A percentile compares a stretch with the other conserved stretches of the same genome.
Conservation (phyloP, 2,329 filamentous ascomycete species). For the Cytospora paraplurivora region DNA sequence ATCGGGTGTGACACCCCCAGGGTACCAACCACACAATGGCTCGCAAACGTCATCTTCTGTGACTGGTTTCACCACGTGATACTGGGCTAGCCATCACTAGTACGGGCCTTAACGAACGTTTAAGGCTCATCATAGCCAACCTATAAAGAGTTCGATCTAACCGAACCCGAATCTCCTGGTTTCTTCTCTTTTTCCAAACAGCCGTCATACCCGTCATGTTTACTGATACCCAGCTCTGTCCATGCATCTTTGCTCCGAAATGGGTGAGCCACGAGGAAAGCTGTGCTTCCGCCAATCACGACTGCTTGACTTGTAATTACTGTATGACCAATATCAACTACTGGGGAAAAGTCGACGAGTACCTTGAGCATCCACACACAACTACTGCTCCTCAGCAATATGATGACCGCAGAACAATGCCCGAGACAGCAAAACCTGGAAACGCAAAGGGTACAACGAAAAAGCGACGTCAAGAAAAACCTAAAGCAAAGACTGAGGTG, state of each 20-base stretch:
- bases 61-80: background rate
- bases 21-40: background rate
- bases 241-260: conserved; percentile 8
- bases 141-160: background rate
- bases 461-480: background rate
- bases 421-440: background rate
- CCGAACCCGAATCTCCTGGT: background rate
- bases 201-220: conserved; percentile 10
- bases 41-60: background rate
- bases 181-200: background rate
- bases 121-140: background rate
- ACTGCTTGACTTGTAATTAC: conserved; percentile 20
- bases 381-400: background rate
- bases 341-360: conserved; percentile 10
- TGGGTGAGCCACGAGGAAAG: conserved; percentile 22
- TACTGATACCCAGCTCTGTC: conserved; percentile 15
- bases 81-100: background rate
- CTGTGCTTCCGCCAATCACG: conserved; percentile 11
- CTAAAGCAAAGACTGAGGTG: background rate
- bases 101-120: background rate
- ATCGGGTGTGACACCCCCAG: background rate
- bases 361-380: background rate
- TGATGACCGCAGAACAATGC: background rate
- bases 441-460: background rate
- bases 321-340: conserved; percentile 21